A percentile compares a stretch with the other conserved stretches of the same genome.
These are phyloP conservation scores for Rhodomyrtus psidioides DNA, from an alignment of 441 rosid genomes.

Conservation along the genomic window DNA sequence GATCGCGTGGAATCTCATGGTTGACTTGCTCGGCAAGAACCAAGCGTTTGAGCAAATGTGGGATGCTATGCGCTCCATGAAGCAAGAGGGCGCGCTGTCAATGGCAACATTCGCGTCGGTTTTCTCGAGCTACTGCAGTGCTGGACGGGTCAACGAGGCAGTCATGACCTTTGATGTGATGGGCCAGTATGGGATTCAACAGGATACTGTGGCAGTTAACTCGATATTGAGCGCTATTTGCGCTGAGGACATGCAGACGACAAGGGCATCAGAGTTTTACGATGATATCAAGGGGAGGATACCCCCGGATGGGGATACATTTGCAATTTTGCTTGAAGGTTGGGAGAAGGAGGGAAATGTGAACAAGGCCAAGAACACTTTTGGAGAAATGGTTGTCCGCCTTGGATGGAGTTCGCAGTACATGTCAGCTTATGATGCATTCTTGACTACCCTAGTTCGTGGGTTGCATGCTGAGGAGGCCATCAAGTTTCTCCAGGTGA, in stretches of 20 bases:
- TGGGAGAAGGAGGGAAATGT: constrained; percentile 51
- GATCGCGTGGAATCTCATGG: constrained; percentile 43
- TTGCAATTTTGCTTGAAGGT: constrained; percentile 45
- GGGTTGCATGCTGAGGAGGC: constrained; percentile 28
- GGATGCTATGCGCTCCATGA: constrained; percentile 51
- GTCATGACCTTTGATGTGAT: constrained; percentile 48
- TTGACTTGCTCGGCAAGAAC: constrained; percentile 53
- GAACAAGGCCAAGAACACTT: constrained; percentile 31
- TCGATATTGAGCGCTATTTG: constrained; percentile 43
- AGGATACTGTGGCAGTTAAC: constrained; percentile 41
- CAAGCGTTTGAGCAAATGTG: constrained; percentile 46
- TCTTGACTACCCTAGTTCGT: constrained; percentile 30
- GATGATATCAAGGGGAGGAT: constrained; percentile 30
- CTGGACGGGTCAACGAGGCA: constrained; percentile 32
- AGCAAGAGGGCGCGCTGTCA: constrained; percentile 24
- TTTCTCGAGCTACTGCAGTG: constrained; percentile 38
- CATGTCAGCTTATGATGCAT: constrained; percentile 25
- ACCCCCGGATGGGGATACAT: constrained; percentile 37
- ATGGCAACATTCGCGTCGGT: constrained; percentile 28
- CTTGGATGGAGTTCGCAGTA: constrained; percentile 35
- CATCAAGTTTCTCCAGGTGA: constrained; percentile 29
- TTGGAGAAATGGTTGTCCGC: constrained; percentile 35
- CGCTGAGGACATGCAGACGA: constrained; percentile 22
- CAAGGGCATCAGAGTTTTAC: constrained; percentile 30
- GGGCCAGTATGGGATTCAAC: constrained; percentile 32